Evolutionary conservation across 306 rosid genomes (phyloP).

Genomic region (Crataegus laevigata): DNA sequence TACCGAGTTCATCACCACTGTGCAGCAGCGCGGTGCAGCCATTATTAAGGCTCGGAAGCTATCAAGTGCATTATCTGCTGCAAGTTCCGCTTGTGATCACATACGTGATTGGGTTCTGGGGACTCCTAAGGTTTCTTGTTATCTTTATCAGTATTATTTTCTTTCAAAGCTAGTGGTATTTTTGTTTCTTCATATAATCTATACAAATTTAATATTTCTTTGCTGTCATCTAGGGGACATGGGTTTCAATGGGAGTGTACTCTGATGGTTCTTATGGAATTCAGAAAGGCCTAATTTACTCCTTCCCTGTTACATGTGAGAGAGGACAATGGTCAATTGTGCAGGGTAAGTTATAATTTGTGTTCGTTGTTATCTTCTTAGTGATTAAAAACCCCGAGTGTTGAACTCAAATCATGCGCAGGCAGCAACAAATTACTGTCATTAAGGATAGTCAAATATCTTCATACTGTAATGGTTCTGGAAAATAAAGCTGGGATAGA

Average conservation of each 20-base stretch:
- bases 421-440: background rate
- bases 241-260: slow-evolving; percentile 95
- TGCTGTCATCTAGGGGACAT: slow-evolving; percentile 42
- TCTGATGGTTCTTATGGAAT: slow-evolving; percentile 88
- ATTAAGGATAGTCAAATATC: background rate
- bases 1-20: slow-evolving; percentile 55
- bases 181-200: background rate
- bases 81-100: slow-evolving; percentile 75
- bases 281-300: slow-evolving; percentile 65
- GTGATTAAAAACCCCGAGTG: background rate
- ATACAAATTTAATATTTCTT: background rate
- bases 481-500: background rate
- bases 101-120: slow-evolving; percentile 65
- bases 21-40: slow-evolving; percentile 66
- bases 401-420: background rate
- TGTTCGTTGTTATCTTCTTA: background rate
- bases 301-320: slow-evolving; percentile 86
- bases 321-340: slow-evolving; percentile 89
- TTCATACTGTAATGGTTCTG: background rate
- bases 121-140: slow-evolving; percentile 48
- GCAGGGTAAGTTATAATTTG: slow-evolving; percentile 36
- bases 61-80: slow-evolving; percentile 63
- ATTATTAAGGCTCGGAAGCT: slow-evolving; percentile 53
- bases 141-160: slow-evolving; percentile 7
- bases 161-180: background rate